phyloP scores from a whole-genome alignment of 306 rosid species.

The Delonix regia region DNA sequence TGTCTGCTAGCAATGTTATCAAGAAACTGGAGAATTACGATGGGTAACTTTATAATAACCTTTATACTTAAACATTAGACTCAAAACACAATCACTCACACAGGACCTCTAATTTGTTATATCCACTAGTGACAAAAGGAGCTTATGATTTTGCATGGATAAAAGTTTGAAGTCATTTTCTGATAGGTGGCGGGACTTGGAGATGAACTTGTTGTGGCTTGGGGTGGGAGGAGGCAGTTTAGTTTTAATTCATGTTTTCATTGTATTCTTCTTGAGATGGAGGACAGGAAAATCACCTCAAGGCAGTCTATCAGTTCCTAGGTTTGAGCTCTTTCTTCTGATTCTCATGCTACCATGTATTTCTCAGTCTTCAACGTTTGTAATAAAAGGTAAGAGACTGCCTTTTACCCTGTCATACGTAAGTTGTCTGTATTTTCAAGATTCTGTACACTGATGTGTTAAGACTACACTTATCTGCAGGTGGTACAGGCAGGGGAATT shows the following conservation, averaged over 20 bases:
- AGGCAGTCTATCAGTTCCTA: conserved; percentile 60
- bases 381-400: conserved; percentile 47
- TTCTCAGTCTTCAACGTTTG: conserved; percentile 66
- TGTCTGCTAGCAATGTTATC: conserved; percentile 54
- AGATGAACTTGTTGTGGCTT: conserved; percentile 76
- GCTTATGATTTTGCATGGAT: neutral
- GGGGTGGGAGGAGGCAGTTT: conserved; percentile 61
- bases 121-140: neutral
- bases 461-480: conserved; percentile 46
- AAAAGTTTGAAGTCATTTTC: conserved; percentile 25
- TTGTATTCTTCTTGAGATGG: conserved; percentile 52
- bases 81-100: conserved; percentile 8
- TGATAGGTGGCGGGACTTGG: conserved; percentile 70
- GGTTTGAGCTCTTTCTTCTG: conserved; percentile 64
- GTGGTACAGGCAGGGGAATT: conserved; percentile 63
- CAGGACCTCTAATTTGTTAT: neutral
- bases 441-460: conserved; percentile 14
- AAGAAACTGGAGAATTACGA: conserved; percentile 52
- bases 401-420: neutral
- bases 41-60: conserved; percentile 46
- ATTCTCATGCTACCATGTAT: conserved; percentile 72
- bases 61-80: conserved; percentile 20
- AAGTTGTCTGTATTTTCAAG: conserved; percentile 8
- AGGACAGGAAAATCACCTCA: conserved; percentile 55
- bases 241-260: conserved; percentile 45